Evolutionary conservation across 2,329 filamentous ascomycete genomes (phyloP), one percentile per base, ranked within the genome.

Genomic region (Sclerotinia nivalis): DNA sequence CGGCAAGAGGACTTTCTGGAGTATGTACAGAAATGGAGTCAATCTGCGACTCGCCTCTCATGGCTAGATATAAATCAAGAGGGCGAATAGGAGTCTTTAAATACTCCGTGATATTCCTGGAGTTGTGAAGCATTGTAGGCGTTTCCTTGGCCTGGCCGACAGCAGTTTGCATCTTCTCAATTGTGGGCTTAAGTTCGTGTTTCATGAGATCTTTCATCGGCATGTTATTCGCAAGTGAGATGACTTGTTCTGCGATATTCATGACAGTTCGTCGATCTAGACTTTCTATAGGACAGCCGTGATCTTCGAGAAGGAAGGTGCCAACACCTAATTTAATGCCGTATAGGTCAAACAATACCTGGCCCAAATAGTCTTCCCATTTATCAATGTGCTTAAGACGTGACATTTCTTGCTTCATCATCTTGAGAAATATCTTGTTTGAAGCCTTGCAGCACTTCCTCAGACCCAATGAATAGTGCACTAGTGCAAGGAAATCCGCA

Each of bases 191-290:
- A 68, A 99, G 84, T 69, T 98, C 93, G 22, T 93, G 96, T 79
- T 97, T 98, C 22, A 93, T 87, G 25, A 98, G 82, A 74, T 98
- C 96, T 76, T 95, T 97, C 82, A 97, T 91, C 31, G 92, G 90
- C 84, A 97, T 90, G 72, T 91, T 89, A 64, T 90, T 90, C 2
- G 93, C 93, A 70, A 97, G 88, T 49, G 88, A 84, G 77, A 96
- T 90, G 50, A 98, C 87, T 76, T 94, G 92, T 72, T 97, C 92
- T 15, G 97, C 88, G 61, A 97, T 86, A 73, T 91, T 89, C 76
- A 94, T 85, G 0, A 94, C 94, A 70, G 93, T 93, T 50, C 88
- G 86, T 75, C 90, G 90, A 78, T 97, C 93, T 1, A 98, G 84
- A 70, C 89, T 89, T 75, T 97, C 92, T 0, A 87, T 81, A 0